A percentile compares a stretch with the other conserved stretches of the same genome.
These are phyloP conservation scores for Triadica sebifera DNA, from an alignment of 345 rosid species.

Conservation along the genomic window DNA sequence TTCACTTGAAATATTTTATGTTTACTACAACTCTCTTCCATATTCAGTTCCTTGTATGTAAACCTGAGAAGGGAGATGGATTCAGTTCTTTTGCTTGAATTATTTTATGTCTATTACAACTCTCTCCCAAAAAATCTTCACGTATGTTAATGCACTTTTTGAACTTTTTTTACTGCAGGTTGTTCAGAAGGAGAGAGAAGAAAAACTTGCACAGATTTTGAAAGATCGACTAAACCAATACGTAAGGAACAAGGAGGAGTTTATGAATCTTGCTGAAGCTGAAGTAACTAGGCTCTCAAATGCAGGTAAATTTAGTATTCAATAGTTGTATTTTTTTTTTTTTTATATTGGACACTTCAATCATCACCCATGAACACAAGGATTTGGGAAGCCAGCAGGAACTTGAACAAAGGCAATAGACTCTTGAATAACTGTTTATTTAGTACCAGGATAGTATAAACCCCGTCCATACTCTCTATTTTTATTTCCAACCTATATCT, in stretches of 20 bases:
- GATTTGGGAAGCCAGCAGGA: background rate
- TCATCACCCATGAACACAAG: background rate
- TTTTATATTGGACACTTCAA: background rate
- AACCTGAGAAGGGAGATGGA: background rate
- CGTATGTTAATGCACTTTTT: background rate
- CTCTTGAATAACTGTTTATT: background rate
- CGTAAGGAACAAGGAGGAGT: constrained; percentile 68
- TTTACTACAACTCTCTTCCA: background rate
- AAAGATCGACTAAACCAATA: constrained; percentile 75
- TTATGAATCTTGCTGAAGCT: constrained; percentile 62
- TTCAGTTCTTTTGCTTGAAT: background rate
- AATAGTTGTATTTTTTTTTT: background rate
- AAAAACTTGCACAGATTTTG: constrained; percentile 71
- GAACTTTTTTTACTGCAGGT: constrained; percentile 41
- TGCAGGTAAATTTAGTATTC: constrained; percentile 53
- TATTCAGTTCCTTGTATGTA: background rate
- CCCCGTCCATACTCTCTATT: background rate
- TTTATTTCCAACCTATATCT: background rate
- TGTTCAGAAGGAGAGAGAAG: constrained; percentile 97
- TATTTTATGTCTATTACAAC: background rate
- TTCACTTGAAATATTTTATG: no score
- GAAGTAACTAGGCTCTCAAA: constrained; percentile 84
- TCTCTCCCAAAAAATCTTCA: background rate
- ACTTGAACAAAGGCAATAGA: background rate
- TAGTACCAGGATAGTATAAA: background rate